Evolutionary conservation across 2,329 filamentous ascomycete species (phyloP).

Genomic region (Coleophoma crateriformis): DNA sequence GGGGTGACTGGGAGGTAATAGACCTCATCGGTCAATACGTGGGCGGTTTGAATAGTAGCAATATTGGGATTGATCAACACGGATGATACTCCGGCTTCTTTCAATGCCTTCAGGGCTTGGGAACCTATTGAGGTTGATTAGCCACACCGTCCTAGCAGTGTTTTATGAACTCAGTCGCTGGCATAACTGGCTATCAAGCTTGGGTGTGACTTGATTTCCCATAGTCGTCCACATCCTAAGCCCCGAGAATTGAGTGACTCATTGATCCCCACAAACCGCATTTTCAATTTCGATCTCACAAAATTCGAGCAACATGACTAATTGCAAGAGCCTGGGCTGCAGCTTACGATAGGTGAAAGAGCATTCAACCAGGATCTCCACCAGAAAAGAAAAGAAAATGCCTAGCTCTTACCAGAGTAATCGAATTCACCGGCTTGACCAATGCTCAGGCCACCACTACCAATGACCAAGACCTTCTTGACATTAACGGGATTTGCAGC

Average conservation of each 20-base stretch:
- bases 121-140: conserved; percentile 55
- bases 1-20: conserved; percentile 98
- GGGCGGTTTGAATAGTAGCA: conserved; percentile 95
- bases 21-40: conserved; percentile 92
- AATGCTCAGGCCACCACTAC: conserved; percentile 91
- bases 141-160: conserved; percentile 2
- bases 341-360: too few species aligned
- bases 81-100: conserved; percentile 86
- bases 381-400: too few species aligned
- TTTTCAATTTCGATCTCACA: too few species aligned
- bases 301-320: too few species aligned
- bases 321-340: too few species aligned
- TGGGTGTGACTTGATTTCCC: conserved; percentile 8
- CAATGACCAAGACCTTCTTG: conserved; percentile 96
- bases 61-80: conserved; percentile 98
- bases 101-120: conserved; percentile 93
- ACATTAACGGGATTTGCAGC: conserved; percentile 76
- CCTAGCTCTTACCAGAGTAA: conserved; percentile 69
- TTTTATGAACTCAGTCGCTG: too few species aligned
- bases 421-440: conserved; percentile 98
- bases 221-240: too few species aligned
- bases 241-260: too few species aligned
- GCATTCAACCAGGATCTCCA: too few species aligned
- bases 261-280: too few species aligned
- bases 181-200: too few species aligned